phyloP scores from a whole-genome alignment of 2,329 filamentous ascomycete species.

The Pyrenophora seminiperda region DNA sequence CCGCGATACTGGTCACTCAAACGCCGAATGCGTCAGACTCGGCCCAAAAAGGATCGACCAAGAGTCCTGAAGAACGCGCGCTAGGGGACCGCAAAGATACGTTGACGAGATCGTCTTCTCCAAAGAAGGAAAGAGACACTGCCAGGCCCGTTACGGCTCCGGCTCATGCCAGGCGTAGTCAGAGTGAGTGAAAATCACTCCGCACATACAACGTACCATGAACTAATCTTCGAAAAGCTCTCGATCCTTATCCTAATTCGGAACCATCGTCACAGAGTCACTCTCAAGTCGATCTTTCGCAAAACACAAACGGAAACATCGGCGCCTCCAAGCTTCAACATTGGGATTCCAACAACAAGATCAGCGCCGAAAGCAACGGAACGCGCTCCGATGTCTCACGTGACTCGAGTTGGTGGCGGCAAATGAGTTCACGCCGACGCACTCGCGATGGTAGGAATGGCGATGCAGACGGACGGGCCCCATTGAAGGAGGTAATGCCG shows the following conservation, averaged over 20 bases:
- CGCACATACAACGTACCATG: constrained; percentile 16
- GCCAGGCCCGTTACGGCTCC: constrained; percentile 45
- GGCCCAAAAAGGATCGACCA: constrained; percentile 21
- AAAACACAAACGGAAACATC: constrained; percentile 39
- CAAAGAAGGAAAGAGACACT: constrained; percentile 34
- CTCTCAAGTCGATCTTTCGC: constrained; percentile 42
- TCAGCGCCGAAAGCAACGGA: constrained; percentile 45
- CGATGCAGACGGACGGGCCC: constrained; percentile 30
- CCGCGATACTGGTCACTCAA: constrained; percentile 48
- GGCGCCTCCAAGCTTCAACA: constrained; percentile 39
- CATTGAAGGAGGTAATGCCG: constrained; percentile 32
- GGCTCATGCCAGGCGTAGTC: constrained; percentile 40
- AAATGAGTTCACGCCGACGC: constrained; percentile 38
- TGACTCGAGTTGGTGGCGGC: constrained; percentile 45
- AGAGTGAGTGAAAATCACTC: constrained; percentile 37
- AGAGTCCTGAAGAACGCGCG: constrained; percentile 21
- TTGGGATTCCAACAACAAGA: constrained; percentile 39
- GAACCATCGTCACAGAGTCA: constrained; percentile 41
- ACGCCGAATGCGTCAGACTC: constrained; percentile 38
- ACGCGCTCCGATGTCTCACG: constrained; percentile 39
- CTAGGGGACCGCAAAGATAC: constrained; percentile 40
- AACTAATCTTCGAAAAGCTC: constrained; percentile 25
- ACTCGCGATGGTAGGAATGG: constrained; percentile 39
- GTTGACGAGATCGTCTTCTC: constrained; percentile 32
- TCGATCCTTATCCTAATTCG: constrained; percentile 38